These are phyloP conservation scores for Triticum urartu DNA, from an alignment of 176 grass and related monocot genomes.

Conservation along the genomic window DNA sequence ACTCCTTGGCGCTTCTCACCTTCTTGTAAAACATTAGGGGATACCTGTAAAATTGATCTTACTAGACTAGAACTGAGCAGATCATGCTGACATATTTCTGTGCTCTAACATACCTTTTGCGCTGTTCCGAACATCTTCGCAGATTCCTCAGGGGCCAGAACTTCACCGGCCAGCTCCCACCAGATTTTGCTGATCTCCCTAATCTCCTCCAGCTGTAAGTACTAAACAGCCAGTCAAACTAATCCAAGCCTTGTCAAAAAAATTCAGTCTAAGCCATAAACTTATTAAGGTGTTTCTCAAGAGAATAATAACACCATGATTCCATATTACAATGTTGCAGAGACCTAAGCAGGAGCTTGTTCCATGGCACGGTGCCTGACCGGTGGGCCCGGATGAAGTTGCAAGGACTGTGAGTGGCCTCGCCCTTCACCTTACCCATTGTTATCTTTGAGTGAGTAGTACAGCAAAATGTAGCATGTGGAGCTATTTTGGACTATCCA, in stretches of 20 bases:
- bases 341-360: slow-evolving; percentile 70
- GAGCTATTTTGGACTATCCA: background rate
- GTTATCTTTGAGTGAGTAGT: background rate
- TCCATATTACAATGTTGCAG: slow-evolving; percentile 34
- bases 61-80: background rate
- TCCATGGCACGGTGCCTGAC: slow-evolving; percentile 60
- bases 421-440: background rate
- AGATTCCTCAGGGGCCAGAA: slow-evolving; percentile 63
- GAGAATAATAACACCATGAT: background rate
- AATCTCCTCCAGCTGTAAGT: slow-evolving; percentile 78
- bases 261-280: background rate
- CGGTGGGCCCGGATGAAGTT: slow-evolving; percentile 71
- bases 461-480: slow-evolving; percentile 25
- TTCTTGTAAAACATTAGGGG: background rate
- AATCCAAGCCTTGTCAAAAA: background rate
- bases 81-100: background rate
- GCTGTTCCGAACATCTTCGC: background rate
- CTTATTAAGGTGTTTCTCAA: background rate
- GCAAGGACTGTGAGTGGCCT: slow-evolving; percentile 69
- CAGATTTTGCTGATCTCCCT: slow-evolving; percentile 59
- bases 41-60: background rate
- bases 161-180: slow-evolving; percentile 58
- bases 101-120: background rate
- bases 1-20: background rate
- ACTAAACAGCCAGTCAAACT: slow-evolving; percentile 1